Percentiles rank a stretch among this genome's conserved stretches.
Conservation (phyloP, 352 stramenopile genomes). For the Phytopythium oedochilum region DNA sequence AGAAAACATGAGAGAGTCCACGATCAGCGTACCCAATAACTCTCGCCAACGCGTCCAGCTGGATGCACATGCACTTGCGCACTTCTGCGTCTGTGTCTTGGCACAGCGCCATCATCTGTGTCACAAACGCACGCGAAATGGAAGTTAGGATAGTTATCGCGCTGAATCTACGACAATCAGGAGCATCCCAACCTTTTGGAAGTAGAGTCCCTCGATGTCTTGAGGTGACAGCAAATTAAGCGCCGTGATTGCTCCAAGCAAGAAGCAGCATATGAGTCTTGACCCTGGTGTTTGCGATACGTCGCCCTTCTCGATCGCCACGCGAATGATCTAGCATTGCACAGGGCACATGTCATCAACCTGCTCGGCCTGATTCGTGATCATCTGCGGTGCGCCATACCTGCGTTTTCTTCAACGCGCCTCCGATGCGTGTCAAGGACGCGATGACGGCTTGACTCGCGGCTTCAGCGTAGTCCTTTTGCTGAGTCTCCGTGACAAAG, state of each 20-base stretch:
- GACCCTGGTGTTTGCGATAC: conserved; percentile 73
- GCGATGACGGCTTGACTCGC: conserved; percentile 58
- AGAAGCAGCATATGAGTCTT: conserved; percentile 70
- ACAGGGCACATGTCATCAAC: neutral
- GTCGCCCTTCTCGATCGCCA: conserved; percentile 81
- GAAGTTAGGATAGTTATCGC: too few relatives aligned
- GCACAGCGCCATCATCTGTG: conserved; percentile 80
- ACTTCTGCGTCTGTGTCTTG: conserved; percentile 84
- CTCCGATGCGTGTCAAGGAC: conserved; percentile 45
- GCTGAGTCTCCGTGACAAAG: conserved; percentile 66
- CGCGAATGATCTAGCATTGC: conserved; percentile 56
- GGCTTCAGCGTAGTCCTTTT: conserved; percentile 71
- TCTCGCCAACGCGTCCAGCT: conserved; percentile 65
- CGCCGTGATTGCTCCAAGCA: conserved; percentile 68
- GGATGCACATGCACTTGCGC: conserved; percentile 79
- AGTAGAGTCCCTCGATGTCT: conserved; percentile 79
- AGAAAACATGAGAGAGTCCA: neutral
- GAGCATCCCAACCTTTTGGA: conserved; percentile 53
- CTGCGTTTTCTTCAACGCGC: conserved; percentile 73
- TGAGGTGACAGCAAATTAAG: conserved; percentile 56
- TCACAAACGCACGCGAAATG: too few relatives aligned
- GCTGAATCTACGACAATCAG: too few relatives aligned
- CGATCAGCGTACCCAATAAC: conserved; percentile 52
- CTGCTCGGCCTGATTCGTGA: neutral
- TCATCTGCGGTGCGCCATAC: too few relatives aligned